Percentiles rank a stretch among this genome's conserved stretches.
Evolutionary conservation across 345 rosid genomes (phyloP).

Genomic region (Hibiscus tridactylites): DNA sequence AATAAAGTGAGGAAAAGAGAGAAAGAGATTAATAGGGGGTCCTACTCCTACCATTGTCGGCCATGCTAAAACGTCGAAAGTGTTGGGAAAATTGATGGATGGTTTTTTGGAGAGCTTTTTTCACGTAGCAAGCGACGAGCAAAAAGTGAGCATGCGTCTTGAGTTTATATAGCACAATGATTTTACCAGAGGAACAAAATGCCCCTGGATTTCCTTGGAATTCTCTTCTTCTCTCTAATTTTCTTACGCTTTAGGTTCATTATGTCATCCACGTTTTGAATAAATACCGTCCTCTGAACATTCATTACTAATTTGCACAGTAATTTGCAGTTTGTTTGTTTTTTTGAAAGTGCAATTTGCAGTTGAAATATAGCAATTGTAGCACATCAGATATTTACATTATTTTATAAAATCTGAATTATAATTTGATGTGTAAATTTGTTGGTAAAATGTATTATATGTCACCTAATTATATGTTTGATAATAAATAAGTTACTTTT

Average conservation of each 20-base stretch:
- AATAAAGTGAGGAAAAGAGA: neutral
- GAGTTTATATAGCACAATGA: neutral
- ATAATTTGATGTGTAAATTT: too few species aligned
- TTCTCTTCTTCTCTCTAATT: neutral
- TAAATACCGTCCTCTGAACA: neutral
- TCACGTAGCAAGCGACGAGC: neutral
- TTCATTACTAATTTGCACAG: neutral
- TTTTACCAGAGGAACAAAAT: neutral
- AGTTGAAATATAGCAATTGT: too few species aligned
- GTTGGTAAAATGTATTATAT: too few species aligned
- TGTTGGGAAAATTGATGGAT: neutral
- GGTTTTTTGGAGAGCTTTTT: conserved; percentile 4
- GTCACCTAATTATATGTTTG: too few species aligned
- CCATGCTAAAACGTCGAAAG: conserved; percentile 29
- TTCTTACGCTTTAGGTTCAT: neutral
- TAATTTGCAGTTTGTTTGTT: too few species aligned
- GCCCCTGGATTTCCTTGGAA: neutral
- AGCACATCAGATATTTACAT: too few species aligned
- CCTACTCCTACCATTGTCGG: conserved; percentile 35
- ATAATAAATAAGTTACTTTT: too few species aligned
- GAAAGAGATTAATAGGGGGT: neutral
- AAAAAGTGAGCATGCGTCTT: neutral
- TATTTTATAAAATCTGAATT: too few species aligned
- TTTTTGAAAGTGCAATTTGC: too few species aligned
- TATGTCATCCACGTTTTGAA: neutral